Evolutionary conservation across 2,329 filamentous ascomycete species (phyloP).

Genomic region (Penicillium sp.): DNA sequence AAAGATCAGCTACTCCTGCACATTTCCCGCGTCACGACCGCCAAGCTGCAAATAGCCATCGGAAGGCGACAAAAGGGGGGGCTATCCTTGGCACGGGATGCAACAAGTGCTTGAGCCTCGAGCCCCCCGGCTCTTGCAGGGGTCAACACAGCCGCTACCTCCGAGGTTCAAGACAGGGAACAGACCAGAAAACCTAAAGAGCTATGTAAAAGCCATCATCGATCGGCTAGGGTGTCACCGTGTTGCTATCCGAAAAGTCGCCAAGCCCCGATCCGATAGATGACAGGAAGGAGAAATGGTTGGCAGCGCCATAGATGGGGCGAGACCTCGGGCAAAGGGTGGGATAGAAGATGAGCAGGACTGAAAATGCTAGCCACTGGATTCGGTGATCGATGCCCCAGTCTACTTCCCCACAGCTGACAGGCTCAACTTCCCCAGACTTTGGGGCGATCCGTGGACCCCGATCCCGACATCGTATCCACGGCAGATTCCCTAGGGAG

Average conservation of each 20-base stretch:
- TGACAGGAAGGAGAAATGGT: background rate
- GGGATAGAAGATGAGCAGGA: background rate
- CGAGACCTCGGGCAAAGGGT: background rate
- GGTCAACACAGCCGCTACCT: background rate
- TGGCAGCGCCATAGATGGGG: background rate
- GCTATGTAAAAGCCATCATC: background rate
- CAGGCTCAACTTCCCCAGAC: constrained; percentile 12
- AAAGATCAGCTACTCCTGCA: background rate
- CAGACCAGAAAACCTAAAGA: background rate
- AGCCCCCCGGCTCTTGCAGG: background rate
- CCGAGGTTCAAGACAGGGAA: background rate
- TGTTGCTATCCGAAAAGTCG: background rate
- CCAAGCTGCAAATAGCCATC: background rate
- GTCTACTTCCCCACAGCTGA: constrained; percentile 6
- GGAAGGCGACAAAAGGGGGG: constrained; percentile 4
- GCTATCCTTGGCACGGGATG: background rate
- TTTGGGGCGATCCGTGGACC: constrained; percentile 4
- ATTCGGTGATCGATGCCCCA: background rate
- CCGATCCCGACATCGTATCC: background rate
- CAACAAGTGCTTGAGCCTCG: background rate
- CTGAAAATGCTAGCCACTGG: background rate
- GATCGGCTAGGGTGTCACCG: background rate
- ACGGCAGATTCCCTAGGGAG: background rate
- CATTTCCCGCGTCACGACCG: background rate
- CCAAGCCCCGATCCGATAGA: background rate